Evolutionary conservation across 768 basidiomycete genomes (phyloP).

Genomic region (Dentipellis sp.): DNA sequence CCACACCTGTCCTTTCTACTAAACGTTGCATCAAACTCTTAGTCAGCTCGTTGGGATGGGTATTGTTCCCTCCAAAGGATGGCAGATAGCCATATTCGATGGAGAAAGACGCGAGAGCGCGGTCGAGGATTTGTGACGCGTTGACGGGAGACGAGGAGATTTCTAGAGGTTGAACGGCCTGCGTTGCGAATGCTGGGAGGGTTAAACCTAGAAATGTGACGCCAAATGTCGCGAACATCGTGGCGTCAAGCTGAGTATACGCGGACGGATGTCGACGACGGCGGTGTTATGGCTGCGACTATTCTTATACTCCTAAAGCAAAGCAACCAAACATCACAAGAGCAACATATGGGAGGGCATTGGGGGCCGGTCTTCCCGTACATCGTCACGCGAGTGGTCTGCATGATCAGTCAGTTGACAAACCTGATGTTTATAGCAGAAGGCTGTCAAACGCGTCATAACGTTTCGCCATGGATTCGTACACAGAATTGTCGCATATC

Average conservation of each 20-base stretch:
- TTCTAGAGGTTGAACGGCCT: conserved; percentile 2
- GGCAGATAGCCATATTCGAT: conserved; percentile 22
- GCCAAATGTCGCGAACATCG: not conserved
- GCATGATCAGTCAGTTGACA: not conserved
- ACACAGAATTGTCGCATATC: too few species aligned
- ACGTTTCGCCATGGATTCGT: too few species aligned
- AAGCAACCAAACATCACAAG: too few species aligned
- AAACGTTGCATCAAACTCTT: conserved; percentile 17
- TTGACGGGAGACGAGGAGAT: conserved; percentile 11
- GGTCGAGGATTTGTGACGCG: conserved; percentile 18
- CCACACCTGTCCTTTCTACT: conserved; percentile 20
- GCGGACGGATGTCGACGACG: too few species aligned
- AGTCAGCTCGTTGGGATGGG: conserved; percentile 21
- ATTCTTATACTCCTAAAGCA: too few species aligned
- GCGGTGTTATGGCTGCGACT: too few species aligned
- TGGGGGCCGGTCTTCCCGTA: too few species aligned
- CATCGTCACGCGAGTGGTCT: not conserved
- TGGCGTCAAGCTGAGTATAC: not conserved
- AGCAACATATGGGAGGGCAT: too few species aligned
- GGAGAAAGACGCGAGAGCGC: conserved; percentile 18
- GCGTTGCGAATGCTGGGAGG: not conserved
- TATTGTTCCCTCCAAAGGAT: conserved; percentile 20
- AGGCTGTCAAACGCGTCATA: too few species aligned
- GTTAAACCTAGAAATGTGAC: not conserved
- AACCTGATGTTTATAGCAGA: not conserved